These are phyloP conservation scores for Claviceps arundinis DNA, from an alignment of 2,329 filamentous ascomycete genomes.

Conservation along the genomic window DNA sequence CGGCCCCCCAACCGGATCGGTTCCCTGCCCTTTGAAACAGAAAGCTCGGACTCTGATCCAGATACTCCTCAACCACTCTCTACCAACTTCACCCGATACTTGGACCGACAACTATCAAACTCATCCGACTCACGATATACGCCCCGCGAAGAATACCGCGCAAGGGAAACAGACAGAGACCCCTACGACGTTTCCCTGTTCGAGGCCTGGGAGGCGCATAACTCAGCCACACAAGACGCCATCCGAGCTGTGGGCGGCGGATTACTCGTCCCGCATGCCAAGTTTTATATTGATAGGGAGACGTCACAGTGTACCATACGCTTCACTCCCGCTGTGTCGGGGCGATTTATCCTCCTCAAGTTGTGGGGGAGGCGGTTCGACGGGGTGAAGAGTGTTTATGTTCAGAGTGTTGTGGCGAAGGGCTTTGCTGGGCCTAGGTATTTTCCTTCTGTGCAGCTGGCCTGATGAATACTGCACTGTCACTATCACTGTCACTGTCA, in stretches of 20 bases:
- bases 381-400: constrained; percentile 62
- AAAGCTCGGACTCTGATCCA: constrained; percentile 22
- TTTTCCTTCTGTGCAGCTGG: constrained; percentile 56
- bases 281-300: constrained; percentile 70
- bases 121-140: constrained; percentile 9
- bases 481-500: too few relatives aligned
- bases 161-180: neutral
- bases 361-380: constrained; percentile 70
- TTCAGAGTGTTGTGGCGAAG: constrained; percentile 71
- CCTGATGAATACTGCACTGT: constrained; percentile 22
- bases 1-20: constrained; percentile 40
- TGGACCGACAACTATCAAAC: constrained; percentile 10
- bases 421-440: constrained; percentile 79
- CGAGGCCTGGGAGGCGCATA: constrained; percentile 32
- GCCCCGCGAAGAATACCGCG: neutral
- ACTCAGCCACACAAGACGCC: constrained; percentile 42
- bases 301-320: constrained; percentile 78
- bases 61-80: constrained; percentile 15
- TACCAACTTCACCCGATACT: constrained; percentile 14
- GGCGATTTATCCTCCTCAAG: constrained; percentile 75
- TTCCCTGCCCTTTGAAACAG: constrained; percentile 40
- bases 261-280: constrained; percentile 59
- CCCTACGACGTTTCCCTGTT: constrained; percentile 13
- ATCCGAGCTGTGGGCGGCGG: constrained; percentile 43
- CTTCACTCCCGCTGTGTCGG: constrained; percentile 72